Conservation (phyloP, 1,284 basidiomycete genomes). For the Pseudozyma hubeiensis region DNA sequence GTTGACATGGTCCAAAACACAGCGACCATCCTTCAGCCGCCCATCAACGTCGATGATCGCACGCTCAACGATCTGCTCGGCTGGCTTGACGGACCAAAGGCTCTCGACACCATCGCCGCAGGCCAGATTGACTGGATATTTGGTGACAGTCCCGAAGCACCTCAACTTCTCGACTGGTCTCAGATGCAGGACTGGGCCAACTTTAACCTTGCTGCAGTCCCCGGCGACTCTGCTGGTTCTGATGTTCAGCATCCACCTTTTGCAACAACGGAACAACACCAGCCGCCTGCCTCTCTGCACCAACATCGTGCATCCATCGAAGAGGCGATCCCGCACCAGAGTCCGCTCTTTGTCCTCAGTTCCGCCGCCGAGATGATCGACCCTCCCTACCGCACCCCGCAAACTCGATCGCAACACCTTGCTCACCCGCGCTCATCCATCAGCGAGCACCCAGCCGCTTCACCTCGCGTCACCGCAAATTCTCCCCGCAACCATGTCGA, state of each 20-base stretch:
- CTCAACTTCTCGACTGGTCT: constrained; percentile 14
- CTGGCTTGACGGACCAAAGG: constrained; percentile 17
- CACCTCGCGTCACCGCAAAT: neutral
- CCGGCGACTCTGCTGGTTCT: neutral
- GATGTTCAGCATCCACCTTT: neutral
- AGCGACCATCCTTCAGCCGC: neutral
- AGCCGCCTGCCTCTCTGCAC: neutral
- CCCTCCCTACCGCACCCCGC: neutral
- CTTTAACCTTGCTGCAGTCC: neutral
- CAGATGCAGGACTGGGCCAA: constrained; percentile 19
- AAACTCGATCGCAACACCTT: neutral
- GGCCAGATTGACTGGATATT: constrained; percentile 25
- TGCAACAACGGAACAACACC: neutral
- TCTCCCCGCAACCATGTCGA: neutral
- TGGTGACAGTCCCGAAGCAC: constrained; percentile 19
- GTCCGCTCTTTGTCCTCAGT: constrained; percentile 21
- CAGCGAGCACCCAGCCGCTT: neutral
- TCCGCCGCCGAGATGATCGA: constrained; percentile 24
- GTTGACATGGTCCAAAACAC: neutral
- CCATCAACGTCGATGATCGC: neutral
- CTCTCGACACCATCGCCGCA: neutral
- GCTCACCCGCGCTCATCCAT: neutral
- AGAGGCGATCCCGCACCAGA: neutral
- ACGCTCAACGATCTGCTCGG: constrained; percentile 12
- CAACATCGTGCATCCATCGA: constrained; percentile 1